Conservation (phyloP, 306 rosid genomes). For the Boehmeria nivea region DNA sequence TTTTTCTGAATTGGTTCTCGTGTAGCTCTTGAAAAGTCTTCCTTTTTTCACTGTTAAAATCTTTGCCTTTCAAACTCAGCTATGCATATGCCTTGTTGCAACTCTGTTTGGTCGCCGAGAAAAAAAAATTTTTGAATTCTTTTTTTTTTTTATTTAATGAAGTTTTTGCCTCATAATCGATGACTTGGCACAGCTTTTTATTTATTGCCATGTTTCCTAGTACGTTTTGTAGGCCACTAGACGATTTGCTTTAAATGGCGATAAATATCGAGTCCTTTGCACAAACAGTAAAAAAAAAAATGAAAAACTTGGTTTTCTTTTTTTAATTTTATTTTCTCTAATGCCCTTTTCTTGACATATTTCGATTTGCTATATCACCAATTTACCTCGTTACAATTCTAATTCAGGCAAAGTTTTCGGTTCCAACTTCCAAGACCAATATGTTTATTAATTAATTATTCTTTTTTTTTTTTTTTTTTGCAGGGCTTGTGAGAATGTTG, state of each 20-base stretch:
- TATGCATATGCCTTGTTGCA: too few species aligned
- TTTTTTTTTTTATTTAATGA: neutral
- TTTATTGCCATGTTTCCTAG: conserved; percentile 4
- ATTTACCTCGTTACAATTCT: neutral
- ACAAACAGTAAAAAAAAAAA: too few species aligned
- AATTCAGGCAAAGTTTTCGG: too few species aligned
- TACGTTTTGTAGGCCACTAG: neutral
- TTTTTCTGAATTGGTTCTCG: conserved; percentile 1
- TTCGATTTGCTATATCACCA: neutral
- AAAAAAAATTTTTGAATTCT: neutral
- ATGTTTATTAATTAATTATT: neutral
- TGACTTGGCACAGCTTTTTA: conserved; percentile 2
- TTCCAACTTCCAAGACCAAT: too few species aligned
- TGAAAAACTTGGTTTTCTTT: too few species aligned
- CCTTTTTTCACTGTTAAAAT: too few species aligned
- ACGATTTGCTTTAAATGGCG: neutral
- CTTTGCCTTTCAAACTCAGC: too few species aligned
- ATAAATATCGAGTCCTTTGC: neutral
- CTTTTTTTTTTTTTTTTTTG: neutral
- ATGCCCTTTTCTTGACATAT: neutral
- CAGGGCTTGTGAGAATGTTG: conserved; percentile 42
- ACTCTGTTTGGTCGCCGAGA: conserved; percentile 19
- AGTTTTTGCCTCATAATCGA: neutral
- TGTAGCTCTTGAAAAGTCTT: too few species aligned
- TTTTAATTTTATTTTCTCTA: neutral